These are phyloP conservation scores for Neofusicoccum kwambonambiense DNA, from an alignment of 2,329 filamentous ascomycete genomes.

Conservation along the genomic window DNA sequence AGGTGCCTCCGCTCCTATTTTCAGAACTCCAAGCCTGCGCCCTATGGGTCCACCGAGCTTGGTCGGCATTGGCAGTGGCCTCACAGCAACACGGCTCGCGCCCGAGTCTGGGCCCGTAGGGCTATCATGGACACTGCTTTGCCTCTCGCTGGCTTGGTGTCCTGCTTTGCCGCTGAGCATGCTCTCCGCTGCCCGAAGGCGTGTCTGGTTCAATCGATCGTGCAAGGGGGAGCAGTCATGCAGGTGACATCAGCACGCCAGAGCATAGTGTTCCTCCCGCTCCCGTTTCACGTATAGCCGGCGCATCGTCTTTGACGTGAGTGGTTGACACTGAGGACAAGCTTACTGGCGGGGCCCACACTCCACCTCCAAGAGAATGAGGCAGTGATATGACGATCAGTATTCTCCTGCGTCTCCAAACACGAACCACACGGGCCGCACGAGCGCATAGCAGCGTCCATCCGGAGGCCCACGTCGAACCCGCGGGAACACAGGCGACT, in stretches of 20 bases:
- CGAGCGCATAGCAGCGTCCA: neutral
- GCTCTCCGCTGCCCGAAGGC: no score
- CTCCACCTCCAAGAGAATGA: neutral
- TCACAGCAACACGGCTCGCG: neutral
- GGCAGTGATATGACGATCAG: neutral
- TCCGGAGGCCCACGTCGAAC: neutral
- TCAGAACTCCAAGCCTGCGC: neutral
- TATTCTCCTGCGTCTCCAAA: constrained; percentile 9
- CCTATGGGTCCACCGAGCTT: neutral
- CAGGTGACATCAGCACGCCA: neutral
- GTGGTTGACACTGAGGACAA: neutral
- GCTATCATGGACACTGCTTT: neutral
- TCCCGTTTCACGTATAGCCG: neutral
- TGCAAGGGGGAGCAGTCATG: neutral
- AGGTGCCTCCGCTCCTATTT: constrained; percentile 3
- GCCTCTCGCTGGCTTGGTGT: neutral
- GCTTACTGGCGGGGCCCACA: neutral
- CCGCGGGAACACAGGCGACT: neutral
- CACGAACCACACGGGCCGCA: constrained; percentile 10
- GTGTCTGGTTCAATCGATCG: no score
- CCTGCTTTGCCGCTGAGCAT: neutral
- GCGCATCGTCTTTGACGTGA: neutral
- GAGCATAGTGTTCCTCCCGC: neutral
- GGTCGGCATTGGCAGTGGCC: neutral
- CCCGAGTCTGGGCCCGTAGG: neutral